phyloP scores from a whole-genome alignment of 208 protist genomes.

The Trypanosoma cruzi region DNA sequence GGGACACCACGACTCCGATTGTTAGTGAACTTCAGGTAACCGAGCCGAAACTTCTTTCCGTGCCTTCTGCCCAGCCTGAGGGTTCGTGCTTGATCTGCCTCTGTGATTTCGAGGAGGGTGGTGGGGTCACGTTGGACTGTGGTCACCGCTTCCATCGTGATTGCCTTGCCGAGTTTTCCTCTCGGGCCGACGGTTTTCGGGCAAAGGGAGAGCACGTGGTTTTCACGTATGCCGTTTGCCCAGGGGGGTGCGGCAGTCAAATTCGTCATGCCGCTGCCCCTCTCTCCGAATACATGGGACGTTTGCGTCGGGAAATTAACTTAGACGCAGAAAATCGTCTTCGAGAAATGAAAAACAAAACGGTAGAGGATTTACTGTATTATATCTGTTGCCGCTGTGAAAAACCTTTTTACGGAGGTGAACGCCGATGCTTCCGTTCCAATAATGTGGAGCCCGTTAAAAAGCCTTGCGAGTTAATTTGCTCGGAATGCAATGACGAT shows the following conservation, averaged over 20 bases:
- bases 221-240: constrained; percentile 87
- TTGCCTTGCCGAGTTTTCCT: constrained; percentile 74
- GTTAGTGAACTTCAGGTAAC: not conserved
- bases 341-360: constrained; percentile 39
- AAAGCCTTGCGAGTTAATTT: constrained; percentile 60
- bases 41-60: not conserved
- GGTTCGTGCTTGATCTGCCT: constrained; percentile 74
- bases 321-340: constrained; percentile 29
- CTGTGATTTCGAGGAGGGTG: constrained; percentile 74
- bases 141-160: constrained; percentile 85
- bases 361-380: constrained; percentile 71
- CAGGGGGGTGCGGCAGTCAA: constrained; percentile 71
- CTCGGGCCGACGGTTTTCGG: constrained; percentile 63
- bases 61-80: constrained; percentile 23
- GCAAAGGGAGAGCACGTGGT: constrained; percentile 73
- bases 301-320: constrained; percentile 38
- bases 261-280: constrained; percentile 64
- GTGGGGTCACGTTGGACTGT: constrained; percentile 82
- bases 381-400: constrained; percentile 75
- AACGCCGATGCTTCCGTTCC: constrained; percentile 75
- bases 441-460: constrained; percentile 63
- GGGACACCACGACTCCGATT: not conserved
- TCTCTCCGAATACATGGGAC: constrained; percentile 45
- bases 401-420: constrained; percentile 77
- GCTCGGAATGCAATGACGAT: constrained; percentile 64